These are phyloP conservation scores for Debaryomyces nepalensis DNA, from an alignment of 1,139 yeast genomes.

Conservation along the genomic window DNA sequence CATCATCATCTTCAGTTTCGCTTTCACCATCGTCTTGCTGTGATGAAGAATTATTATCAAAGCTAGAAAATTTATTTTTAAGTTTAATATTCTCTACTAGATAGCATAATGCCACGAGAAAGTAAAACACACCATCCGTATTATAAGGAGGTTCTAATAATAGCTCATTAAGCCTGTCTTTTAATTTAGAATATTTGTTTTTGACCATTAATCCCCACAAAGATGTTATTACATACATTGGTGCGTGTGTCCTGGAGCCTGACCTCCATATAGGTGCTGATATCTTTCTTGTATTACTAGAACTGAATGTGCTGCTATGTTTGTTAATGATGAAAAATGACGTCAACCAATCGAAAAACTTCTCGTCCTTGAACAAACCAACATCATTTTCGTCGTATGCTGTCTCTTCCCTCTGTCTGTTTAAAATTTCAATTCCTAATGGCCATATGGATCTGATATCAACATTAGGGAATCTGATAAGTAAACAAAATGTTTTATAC, in stretches of 20 bases:
- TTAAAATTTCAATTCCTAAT: conserved; percentile 49
- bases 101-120: conserved; percentile 35
- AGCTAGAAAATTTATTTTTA: conserved; percentile 16
- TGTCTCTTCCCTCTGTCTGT: conserved; percentile 25
- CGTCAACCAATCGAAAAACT: conserved; percentile 41
- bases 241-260: conserved; percentile 42
- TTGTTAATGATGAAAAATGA: conserved; percentile 29
- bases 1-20: conserved; percentile 18
- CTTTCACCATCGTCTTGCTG: conserved; percentile 10
- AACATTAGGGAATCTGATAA: conserved; percentile 51
- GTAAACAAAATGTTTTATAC: conserved; percentile 52
- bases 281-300: conserved; percentile 16
- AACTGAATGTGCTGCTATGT: conserved; percentile 12
- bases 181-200: conserved; percentile 30
- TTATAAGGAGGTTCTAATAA: conserved; percentile 51
- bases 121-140: conserved; percentile 47
- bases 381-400: conserved; percentile 4
- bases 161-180: conserved; percentile 41
- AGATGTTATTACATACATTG: conserved; percentile 40
- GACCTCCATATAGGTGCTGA: conserved; percentile 47
- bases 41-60: conserved; percentile 4
- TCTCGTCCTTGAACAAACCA: conserved; percentile 28
- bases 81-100: conserved; percentile 25
- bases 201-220: conserved; percentile 41
- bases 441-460: conserved; percentile 66